Base-by-base conservation (phyloP, 768 basidiomycete species). In the Auriscalpium vulgare region DNA sequence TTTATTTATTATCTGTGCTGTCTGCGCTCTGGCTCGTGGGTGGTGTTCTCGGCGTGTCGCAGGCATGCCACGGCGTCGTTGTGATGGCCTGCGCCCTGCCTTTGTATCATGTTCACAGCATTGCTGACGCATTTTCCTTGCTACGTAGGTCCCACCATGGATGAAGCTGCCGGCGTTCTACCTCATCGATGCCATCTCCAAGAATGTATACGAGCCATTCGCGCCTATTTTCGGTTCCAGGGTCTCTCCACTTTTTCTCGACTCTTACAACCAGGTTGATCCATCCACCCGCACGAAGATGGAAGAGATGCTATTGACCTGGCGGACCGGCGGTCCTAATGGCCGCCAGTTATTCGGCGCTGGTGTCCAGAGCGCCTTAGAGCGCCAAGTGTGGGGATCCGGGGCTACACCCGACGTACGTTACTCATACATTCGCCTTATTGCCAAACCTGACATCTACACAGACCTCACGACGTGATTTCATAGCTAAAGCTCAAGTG, bases 221-320 rank as follows among this genome's bases (percentile, higher is more conserved):
- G 89, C 91, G 35, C 83, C 84, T 58, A 81, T 85, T 59, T 94
- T 99, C 65, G 79, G 88, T 10, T 78, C 83, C 10, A 81, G 93
- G 67, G 88, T 95, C 59, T 86, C 88, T 55, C 79, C 84, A 19
- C 73, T 95, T n/a, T 98, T 94, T 73, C 75, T 97, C 62, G 84
- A 90, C 60, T 86, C 94, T 34, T 97, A 98, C 71, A 77, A 81
- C 47, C 79, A 83, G 63, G 95, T 97, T 61, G 94, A 97, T 67
- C 83, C 83, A 51, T 72, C 71, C 44, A 95, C 91, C 23, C 85
- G 88, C 58, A 82, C 83, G 68, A 98, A 98, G 72, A 95, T 99
- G 91, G 92, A 95, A 67, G 97, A 99, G 71, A 93, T 99, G 85
- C 81, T 98, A 11, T 71, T 90, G 36, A 95, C 97, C 8, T 99